Evolutionary conservation across 768 basidiomycete species (phyloP).

Genomic region (Hemileccinum impolitum): DNA sequence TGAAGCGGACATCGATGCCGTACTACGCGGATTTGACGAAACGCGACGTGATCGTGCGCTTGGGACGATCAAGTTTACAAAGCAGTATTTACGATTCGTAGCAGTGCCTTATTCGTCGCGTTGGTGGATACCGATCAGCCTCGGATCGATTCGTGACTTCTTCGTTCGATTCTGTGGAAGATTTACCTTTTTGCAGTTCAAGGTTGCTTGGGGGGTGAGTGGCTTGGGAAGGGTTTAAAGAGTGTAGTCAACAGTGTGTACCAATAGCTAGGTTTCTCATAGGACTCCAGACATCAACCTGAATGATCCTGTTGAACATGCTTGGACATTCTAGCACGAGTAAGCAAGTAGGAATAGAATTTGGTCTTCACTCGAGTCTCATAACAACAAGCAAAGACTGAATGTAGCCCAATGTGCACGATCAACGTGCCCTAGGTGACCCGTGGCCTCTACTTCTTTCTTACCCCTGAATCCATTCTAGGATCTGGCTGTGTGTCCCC

Average conservation of each 20-base stretch:
- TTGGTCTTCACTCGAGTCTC: too few species aligned
- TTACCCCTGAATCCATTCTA: constrained; percentile 27
- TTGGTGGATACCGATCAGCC: constrained; percentile 9
- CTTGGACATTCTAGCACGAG: too few species aligned
- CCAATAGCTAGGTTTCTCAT: too few species aligned
- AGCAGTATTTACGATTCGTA: neutral
- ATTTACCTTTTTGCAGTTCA: constrained; percentile 9
- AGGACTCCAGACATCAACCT: too few species aligned
- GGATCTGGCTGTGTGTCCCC: constrained; percentile 23
- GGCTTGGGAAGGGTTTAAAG: constrained; percentile 7
- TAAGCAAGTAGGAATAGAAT: too few species aligned
- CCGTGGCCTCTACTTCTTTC: too few species aligned
- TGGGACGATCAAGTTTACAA: neutral
- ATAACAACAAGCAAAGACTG: too few species aligned
- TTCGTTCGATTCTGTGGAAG: constrained; percentile 15
- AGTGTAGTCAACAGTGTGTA: too few species aligned
- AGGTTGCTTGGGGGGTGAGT: constrained; percentile 14
- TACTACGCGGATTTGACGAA: neutral
- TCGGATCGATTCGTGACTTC: constrained; percentile 23
- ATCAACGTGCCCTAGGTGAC: too few species aligned
- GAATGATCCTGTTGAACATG: too few species aligned
- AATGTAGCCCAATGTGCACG: too few species aligned
- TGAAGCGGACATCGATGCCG: neutral
- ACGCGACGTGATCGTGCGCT: neutral
- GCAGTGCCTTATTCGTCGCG: neutral